These are phyloP conservation scores for Phytophthora citrophthora DNA, from an alignment of 352 stramenopile species.

Conservation along the genomic window DNA sequence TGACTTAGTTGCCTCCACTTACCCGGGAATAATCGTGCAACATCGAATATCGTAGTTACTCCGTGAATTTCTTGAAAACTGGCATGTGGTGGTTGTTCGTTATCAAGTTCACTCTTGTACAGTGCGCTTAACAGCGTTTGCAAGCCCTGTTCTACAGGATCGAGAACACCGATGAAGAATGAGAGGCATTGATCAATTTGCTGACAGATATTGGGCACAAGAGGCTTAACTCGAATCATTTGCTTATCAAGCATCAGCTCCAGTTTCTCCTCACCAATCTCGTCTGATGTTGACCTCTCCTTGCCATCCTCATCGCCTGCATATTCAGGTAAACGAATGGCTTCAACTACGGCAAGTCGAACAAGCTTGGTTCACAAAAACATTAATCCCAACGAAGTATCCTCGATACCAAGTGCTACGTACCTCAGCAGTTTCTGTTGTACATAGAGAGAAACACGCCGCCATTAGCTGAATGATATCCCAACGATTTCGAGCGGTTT, in stretches of 20 bases:
- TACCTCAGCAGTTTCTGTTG: conserved; percentile 42
- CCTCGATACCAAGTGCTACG: neutral
- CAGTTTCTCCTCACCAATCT: conserved; percentile 1
- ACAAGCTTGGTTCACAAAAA: conserved; percentile 31
- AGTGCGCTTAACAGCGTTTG: conserved; percentile 27
- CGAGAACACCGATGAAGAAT: conserved; percentile 54
- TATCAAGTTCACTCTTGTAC: conserved; percentile 17
- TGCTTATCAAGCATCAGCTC: neutral
- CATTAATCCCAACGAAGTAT: neutral
- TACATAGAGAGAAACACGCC: conserved; percentile 68
- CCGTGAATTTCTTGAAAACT: conserved; percentile 40
- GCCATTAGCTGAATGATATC: conserved; percentile 65
- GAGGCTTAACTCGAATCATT: neutral
- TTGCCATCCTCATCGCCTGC: conserved; percentile 8
- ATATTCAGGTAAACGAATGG: conserved; percentile 1
- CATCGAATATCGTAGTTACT: conserved; percentile 38
- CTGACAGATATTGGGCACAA: conserved; percentile 12
- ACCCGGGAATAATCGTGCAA: conserved; percentile 70
- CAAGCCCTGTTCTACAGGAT: conserved; percentile 27
- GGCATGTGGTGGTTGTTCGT: neutral
- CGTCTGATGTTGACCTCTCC: conserved; percentile 7
- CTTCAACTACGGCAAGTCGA: conserved; percentile 29
- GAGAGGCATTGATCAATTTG: conserved; percentile 48
- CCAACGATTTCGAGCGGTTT: conserved; percentile 46
- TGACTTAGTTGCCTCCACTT: neutral